Percentiles rank a stretch among this genome's conserved stretches.
Evolutionary conservation across 495 filamentous ascomycete genomes (phyloP).

Genomic region (Sphaerosporella brunnea): DNA sequence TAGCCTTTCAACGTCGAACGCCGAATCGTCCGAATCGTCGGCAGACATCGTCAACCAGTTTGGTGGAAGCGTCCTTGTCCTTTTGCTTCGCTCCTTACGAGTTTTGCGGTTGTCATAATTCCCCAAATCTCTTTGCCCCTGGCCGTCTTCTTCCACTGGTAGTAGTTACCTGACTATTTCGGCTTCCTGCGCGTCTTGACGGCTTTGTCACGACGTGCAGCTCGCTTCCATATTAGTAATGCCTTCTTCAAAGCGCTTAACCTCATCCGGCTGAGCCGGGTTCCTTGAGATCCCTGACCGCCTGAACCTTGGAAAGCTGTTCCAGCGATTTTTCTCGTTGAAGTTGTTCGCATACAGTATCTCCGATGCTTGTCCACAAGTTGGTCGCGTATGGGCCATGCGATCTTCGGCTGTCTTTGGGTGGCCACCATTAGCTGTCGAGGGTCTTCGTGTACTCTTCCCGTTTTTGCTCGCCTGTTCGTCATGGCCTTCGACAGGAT

Average conservation of each 20-base stretch:
- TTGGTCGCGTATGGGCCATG: slow-evolving; percentile 47
- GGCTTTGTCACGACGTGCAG: slow-evolving; percentile 62
- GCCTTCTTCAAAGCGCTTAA: slow-evolving; percentile 81
- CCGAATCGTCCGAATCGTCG: slow-evolving; percentile 85
- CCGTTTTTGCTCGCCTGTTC: slow-evolving; percentile 7
- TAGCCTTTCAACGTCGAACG: slow-evolving; percentile 86
- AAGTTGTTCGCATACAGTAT: slow-evolving; percentile 54
- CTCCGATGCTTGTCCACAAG: slow-evolving; percentile 74
- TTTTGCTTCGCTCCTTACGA: slow-evolving; percentile 56
- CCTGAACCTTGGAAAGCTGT: slow-evolving; percentile 45
- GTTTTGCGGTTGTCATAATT: slow-evolving; percentile 68
- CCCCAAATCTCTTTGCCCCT: slow-evolving; percentile 78
- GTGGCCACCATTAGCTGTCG: slow-evolving; percentile 14
- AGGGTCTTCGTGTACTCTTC: slow-evolving; percentile 10
- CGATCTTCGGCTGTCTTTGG: slow-evolving; percentile 6
- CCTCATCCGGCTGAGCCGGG: slow-evolving; percentile 59
- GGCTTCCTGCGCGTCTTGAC: slow-evolving; percentile 59
- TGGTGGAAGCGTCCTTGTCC: slow-evolving; percentile 45
- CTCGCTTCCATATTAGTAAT: slow-evolving; percentile 82
- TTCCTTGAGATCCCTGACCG: slow-evolving; percentile 64
- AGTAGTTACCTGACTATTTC: slow-evolving; percentile 84
- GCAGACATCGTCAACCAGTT: slow-evolving; percentile 82
- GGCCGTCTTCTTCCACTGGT: slow-evolving; percentile 93
- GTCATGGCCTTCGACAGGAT: slow-evolving; percentile 30
- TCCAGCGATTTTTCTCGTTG: slow-evolving; percentile 55